These are phyloP conservation scores for Penicillium bovifimosum DNA, from an alignment of 495 filamentous ascomycete species.

Conservation along the genomic window DNA sequence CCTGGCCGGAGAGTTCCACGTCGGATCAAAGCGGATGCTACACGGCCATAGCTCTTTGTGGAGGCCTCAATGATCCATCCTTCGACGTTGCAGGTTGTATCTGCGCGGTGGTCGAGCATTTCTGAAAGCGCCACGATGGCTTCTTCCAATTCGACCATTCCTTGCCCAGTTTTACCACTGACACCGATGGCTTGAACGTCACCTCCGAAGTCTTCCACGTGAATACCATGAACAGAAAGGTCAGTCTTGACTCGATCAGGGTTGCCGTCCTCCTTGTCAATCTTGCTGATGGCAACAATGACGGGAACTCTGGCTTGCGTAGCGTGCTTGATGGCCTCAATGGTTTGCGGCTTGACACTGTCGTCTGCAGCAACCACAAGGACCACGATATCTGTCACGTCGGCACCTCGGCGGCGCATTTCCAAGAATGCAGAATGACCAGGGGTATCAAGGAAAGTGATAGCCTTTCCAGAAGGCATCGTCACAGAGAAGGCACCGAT, in stretches of 20 bases:
- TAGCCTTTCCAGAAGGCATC: constrained; percentile 76
- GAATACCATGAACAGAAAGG: constrained; percentile 74
- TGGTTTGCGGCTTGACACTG: constrained; percentile 93
- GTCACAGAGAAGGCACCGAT: constrained; percentile 97
- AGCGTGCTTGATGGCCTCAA: constrained; percentile 95
- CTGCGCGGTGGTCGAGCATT: constrained; percentile 82
- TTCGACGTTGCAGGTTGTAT: constrained; percentile 69
- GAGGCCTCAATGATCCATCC: constrained; percentile 94
- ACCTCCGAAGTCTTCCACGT: constrained; percentile 92
- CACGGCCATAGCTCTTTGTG: constrained; percentile 78
- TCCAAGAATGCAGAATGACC: constrained; percentile 92
- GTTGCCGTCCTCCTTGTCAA: constrained; percentile 79
- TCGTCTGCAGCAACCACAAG: constrained; percentile 97
- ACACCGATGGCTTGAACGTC: constrained; percentile 89
- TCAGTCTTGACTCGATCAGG: constrained; percentile 81
- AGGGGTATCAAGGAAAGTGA: constrained; percentile 97
- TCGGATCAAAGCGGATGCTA: constrained; percentile 83
- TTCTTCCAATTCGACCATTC: constrained; percentile 90
- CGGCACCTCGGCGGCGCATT: constrained; percentile 94
- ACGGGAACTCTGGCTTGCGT: constrained; percentile 87
- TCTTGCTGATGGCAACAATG: constrained; percentile 97
- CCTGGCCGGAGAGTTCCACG: constrained; percentile 78
- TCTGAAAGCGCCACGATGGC: constrained; percentile 78
- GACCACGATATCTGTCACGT: constrained; percentile 94
- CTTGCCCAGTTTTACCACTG: constrained; percentile 88